Percentiles rank a stretch among this genome's conserved stretches.
phyloP scores from a whole-genome alignment of 169 alveolate genomes.

The Babesia bigemina region DNA sequence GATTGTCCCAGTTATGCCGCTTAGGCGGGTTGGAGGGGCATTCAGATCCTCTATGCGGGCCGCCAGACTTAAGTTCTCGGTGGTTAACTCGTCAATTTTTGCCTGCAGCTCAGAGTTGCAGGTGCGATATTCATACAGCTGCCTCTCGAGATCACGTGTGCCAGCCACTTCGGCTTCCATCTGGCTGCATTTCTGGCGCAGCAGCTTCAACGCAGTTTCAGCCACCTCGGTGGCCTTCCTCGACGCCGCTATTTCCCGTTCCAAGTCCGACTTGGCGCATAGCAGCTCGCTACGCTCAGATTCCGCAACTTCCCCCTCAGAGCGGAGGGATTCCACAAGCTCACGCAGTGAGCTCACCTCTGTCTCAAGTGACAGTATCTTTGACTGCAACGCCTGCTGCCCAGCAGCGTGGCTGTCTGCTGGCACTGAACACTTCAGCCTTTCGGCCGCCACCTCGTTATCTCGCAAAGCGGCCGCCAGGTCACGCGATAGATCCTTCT shows the following conservation, averaged over 20 bases:
- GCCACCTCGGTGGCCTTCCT: neutral
- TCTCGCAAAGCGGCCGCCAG: slow-evolving; percentile 10
- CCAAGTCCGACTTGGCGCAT: slow-evolving; percentile 31
- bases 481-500: slow-evolving; percentile 15
- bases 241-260: neutral
- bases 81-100: slow-evolving; percentile 1
- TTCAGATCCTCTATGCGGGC: slow-evolving; percentile 30
- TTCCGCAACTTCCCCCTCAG: slow-evolving; percentile 5
- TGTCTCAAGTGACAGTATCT: slow-evolving; percentile 1
- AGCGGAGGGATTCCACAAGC: neutral
- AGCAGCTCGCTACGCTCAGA: neutral
- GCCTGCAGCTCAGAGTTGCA: slow-evolving; percentile 31
- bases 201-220: neutral
- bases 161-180: slow-evolving; percentile 1
- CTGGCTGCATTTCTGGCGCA: slow-evolving; percentile 23
- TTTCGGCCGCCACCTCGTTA: slow-evolving; percentile 6
- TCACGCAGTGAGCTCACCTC: slow-evolving; percentile 4
- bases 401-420: slow-evolving; percentile 8
- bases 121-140: slow-evolving; percentile 4
- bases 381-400: neutral
- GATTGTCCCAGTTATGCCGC: neutral
- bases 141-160: neutral
- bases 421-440: slow-evolving; percentile 8
- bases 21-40: neutral
- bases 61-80: slow-evolving; percentile 31